A percentile compares a stretch with the other conserved stretches of the same genome.
phyloP scores from a whole-genome alignment of 2,329 filamentous ascomycete species.

The Purpureocillium takamizusanense region DNA sequence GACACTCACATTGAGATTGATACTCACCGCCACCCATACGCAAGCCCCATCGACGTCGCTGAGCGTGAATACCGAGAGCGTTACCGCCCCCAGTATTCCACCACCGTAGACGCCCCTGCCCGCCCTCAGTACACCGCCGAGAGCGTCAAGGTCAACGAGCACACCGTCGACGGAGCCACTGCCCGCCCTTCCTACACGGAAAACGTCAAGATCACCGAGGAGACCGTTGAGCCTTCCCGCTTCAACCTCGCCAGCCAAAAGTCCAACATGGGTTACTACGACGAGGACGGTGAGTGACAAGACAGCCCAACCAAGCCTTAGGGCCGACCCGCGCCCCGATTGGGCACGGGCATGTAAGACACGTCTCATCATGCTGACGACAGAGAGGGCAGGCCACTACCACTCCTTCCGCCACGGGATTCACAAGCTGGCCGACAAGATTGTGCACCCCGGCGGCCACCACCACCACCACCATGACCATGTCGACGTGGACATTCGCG shows the following conservation, averaged over 20 bases:
- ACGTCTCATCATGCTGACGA: not conserved
- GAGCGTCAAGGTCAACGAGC: constrained; percentile 20
- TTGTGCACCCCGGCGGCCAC: constrained; percentile 38
- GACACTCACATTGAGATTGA: constrained; percentile 61
- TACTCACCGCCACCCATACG: constrained; percentile 35
- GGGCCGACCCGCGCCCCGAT: not conserved
- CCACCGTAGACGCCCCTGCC: constrained; percentile 21
- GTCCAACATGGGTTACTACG: constrained; percentile 58
- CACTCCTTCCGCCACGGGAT: constrained; percentile 48
- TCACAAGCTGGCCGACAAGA: constrained; percentile 49
- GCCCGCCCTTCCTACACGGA: constrained; percentile 40
- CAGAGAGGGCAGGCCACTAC: constrained; percentile 38
- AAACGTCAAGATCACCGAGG: constrained; percentile 53
- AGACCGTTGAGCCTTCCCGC: constrained; percentile 51
- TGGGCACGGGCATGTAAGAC: not conserved
- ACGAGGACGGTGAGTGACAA: constrained; percentile 50
- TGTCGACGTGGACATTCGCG: constrained; percentile 36
- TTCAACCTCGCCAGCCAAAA: constrained; percentile 31
- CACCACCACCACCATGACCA: constrained; percentile 40
- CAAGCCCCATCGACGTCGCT: constrained; percentile 50
- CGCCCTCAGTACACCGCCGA: constrained; percentile 22
- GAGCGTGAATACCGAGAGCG: constrained; percentile 59
- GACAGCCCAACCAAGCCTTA: no score
- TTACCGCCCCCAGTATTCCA: constrained; percentile 40
- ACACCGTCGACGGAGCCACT: constrained; percentile 26